phyloP scores from a whole-genome alignment of 768 basidiomycete genomes.

The Mycena pura region DNA sequence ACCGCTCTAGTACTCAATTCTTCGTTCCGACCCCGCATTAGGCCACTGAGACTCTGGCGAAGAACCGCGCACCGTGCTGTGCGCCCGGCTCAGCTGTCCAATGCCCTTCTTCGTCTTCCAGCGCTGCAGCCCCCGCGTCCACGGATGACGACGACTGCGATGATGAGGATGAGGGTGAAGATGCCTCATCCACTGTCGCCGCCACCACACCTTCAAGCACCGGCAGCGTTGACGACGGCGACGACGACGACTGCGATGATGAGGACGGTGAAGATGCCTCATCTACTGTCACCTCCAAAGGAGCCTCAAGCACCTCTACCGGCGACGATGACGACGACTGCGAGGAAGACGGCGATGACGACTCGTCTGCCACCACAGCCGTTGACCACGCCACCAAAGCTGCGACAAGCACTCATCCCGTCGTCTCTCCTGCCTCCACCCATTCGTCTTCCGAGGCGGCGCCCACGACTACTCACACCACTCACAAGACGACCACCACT shows the following conservation, averaged over 20 bases:
- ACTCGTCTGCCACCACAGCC: constrained; percentile 15
- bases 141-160: constrained; percentile 38
- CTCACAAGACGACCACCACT: constrained; percentile 24
- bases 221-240: constrained; percentile 42
- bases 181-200: constrained; percentile 36
- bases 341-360: constrained; percentile 35
- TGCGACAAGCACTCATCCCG: constrained; percentile 17
- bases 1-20: not conserved
- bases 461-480: constrained; percentile 25
- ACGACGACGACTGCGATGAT: constrained; percentile 35
- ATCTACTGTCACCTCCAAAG: too few relatives aligned
- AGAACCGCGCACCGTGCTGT: constrained; percentile 59
- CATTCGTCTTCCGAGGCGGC: not conserved
- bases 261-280: too few relatives aligned
- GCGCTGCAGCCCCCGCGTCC: constrained; percentile 6
- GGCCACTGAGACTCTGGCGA: constrained; percentile 57
- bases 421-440: too few relatives aligned
- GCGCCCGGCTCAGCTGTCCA: constrained; percentile 43
- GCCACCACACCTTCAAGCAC: constrained; percentile 42
- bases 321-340: constrained; percentile 36
- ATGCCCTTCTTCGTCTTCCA: constrained; percentile 2
- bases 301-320: too few relatives aligned
- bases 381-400: not conserved
- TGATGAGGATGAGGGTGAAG: constrained; percentile 41
- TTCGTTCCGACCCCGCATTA: constrained; percentile 28